Conservation (phyloP, 2,329 filamentous ascomycete genomes). For the Hyphodiscus sp. region DNA sequence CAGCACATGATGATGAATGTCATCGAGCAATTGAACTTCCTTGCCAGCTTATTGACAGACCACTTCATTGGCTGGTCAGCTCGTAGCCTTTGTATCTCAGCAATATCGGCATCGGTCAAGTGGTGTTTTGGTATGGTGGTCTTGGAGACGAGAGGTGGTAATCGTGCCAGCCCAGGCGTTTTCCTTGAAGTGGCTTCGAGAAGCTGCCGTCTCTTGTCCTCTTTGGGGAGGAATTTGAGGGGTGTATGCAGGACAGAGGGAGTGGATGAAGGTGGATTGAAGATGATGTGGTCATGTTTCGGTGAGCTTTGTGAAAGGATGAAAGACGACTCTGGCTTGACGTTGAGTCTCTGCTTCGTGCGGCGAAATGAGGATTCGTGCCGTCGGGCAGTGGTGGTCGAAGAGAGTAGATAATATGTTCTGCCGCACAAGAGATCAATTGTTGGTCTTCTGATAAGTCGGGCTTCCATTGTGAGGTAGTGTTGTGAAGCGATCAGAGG, state of each 20-base stretch:
- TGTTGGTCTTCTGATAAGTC: conserved; percentile 26
- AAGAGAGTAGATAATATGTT: conserved; percentile 23
- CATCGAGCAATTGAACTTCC: conserved; percentile 48
- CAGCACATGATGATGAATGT: conserved; percentile 54
- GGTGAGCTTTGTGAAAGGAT: conserved; percentile 31
- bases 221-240: conserved; percentile 56
- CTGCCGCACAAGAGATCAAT: conserved; percentile 21
- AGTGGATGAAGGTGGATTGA: conserved; percentile 49
- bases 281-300: conserved; percentile 43
- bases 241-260: conserved; percentile 59
- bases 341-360: conserved; percentile 36
- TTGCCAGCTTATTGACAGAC: conserved; percentile 47
- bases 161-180: conserved; percentile 8
- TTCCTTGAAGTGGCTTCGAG: conserved; percentile 20
- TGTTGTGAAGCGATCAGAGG: background rate
- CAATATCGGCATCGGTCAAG: conserved; percentile 48
- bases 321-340: conserved; percentile 56
- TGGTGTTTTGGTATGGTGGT: conserved; percentile 35
- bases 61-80: conserved; percentile 46
- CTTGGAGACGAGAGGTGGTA: conserved; percentile 23
- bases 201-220: conserved; percentile 29
- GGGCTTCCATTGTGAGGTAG: conserved; percentile 23
- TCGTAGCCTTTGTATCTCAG: conserved; percentile 53
- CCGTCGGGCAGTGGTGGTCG: conserved; percentile 24
- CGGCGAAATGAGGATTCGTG: conserved; percentile 30